Conservation (phyloP, 106 monocot species). For the Phalaenopsis aphrodite region DNA sequence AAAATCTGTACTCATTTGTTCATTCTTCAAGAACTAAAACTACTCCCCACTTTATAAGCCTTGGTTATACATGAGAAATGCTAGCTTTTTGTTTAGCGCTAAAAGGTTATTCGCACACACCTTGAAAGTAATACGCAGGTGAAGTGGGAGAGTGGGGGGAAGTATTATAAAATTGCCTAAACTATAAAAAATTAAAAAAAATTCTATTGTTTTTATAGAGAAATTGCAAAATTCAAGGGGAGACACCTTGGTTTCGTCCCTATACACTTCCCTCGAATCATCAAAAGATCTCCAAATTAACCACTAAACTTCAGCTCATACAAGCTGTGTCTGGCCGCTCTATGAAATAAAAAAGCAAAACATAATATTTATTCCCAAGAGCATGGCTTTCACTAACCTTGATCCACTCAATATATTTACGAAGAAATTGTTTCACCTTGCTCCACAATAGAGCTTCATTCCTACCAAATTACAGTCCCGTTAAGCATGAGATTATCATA, state of each 20-base stretch:
- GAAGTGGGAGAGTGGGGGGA: too few relatives aligned
- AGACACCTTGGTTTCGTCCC: too few relatives aligned
- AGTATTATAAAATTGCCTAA: too few relatives aligned
- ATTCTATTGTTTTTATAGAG: too few relatives aligned
- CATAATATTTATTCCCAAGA: neutral
- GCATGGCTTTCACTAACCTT: neutral
- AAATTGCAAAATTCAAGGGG: too few relatives aligned
- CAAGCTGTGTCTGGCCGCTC: neutral
- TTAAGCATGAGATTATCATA: neutral
- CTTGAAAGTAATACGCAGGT: too few relatives aligned
- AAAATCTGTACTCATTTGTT: neutral
- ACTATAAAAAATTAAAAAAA: too few relatives aligned
- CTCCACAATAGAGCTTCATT: neutral
- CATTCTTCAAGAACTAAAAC: neutral
- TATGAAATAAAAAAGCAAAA: neutral
- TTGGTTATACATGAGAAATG: neutral
- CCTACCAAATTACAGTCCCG: neutral
- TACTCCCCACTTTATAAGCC: neutral
- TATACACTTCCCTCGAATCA: neutral
- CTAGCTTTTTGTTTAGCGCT: neutral
- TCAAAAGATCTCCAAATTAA: neutral
- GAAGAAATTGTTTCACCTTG: neutral
- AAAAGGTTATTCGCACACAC: neutral
- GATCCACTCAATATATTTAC: neutral
- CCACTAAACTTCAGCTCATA: neutral